These are phyloP conservation scores for Discostella stelligera DNA, from an alignment of 352 stramenopile species.

Conservation along the genomic window DNA sequence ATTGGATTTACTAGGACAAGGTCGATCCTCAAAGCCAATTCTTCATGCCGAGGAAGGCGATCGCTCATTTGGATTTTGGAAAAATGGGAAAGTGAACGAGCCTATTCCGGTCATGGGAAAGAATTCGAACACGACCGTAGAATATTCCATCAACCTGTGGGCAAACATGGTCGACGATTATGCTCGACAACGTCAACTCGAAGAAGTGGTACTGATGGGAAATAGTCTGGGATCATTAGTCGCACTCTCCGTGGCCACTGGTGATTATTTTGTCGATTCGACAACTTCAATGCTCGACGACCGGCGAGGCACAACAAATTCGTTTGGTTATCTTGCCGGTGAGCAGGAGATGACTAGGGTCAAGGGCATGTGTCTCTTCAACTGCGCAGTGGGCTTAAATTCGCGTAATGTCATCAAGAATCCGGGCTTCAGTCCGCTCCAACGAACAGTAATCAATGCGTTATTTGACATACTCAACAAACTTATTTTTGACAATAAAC, in stretches of 20 bases:
- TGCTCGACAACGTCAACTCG: conserved; percentile 17
- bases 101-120: conserved; percentile 5
- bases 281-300: neutral
- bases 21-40: conserved; percentile 52
- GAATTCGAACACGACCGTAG: conserved; percentile 21
- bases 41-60: neutral
- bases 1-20: conserved; percentile 65
- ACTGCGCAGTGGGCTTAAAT: conserved; percentile 67
- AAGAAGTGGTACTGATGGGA: conserved; percentile 58
- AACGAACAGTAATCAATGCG: conserved; percentile 31
- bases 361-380: conserved; percentile 61
- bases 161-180: conserved; percentile 64
- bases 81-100: neutral
- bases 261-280: conserved; percentile 50
- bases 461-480: conserved; percentile 53
- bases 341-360: conserved; percentile 8
- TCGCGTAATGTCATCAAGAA: conserved; percentile 56
- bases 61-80: neutral
- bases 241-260: conserved; percentile 51
- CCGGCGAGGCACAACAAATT: neutral
- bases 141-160: conserved; percentile 73
- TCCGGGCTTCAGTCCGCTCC: conserved; percentile 24
- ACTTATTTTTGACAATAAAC: conserved; percentile 58
- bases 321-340: conserved; percentile 19
- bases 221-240: conserved; percentile 64